Evolutionary conservation across 179 eudicot genomes (phyloP).

Genomic region (Beta lomatogona): DNA sequence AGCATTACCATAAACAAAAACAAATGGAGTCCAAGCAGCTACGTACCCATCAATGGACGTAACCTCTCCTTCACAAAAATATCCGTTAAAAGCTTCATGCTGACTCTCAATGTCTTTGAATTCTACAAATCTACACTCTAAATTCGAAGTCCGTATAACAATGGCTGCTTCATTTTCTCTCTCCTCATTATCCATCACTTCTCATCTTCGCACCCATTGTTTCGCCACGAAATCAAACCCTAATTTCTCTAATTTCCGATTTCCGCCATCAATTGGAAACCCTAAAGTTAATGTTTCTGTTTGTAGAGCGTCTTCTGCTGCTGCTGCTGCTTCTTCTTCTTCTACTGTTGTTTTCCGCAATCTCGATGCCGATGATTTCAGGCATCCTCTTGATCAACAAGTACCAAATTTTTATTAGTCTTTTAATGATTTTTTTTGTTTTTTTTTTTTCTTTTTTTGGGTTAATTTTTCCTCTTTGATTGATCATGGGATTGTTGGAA

Average conservation of each 20-base stretch:
- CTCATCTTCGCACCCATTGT: conserved; percentile 22
- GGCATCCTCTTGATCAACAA: conserved; percentile 94
- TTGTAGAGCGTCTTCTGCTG: conserved; percentile 39
- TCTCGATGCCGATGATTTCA: conserved; percentile 92
- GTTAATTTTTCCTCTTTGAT: background rate
- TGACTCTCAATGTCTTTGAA: background rate
- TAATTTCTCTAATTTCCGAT: conserved; percentile 19
- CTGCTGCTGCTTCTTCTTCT: too few species aligned
- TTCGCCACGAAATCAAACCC: conserved; percentile 29
- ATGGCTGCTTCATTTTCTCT: conserved; percentile 50
- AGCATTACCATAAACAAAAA: conserved; percentile 40
- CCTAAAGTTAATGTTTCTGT: conserved; percentile 30
- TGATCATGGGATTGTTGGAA: conserved; percentile 9
- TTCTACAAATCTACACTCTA: background rate
- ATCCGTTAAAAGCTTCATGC: too few species aligned
- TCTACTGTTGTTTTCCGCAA: conserved; percentile 53
- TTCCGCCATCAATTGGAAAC: conserved; percentile 22
- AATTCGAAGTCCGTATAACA: background rate
- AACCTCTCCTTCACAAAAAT: background rate
- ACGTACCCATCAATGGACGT: background rate
- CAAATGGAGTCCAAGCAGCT: conserved; percentile 11
- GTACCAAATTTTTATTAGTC: conserved; percentile 26
- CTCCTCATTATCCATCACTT: conserved; percentile 31
- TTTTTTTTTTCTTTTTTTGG: background rate
- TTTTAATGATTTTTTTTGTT: background rate